phyloP scores from a whole-genome alignment of 345 rosid genomes.

The Turritis glabra region DNA sequence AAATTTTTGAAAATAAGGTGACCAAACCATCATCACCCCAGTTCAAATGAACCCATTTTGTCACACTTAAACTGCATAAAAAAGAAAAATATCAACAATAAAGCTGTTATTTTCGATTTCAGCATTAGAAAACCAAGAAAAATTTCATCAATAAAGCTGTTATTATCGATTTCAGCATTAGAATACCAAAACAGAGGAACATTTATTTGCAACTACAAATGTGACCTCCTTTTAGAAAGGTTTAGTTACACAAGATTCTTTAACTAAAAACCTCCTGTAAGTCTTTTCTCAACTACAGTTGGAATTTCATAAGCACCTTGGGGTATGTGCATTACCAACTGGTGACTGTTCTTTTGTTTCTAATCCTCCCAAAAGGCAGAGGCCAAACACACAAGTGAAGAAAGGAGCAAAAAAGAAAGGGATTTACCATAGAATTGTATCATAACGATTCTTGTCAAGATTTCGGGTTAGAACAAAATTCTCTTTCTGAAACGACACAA shows the following conservation, averaged over 20 bases:
- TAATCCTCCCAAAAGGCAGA: neutral
- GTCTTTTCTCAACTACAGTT: neutral
- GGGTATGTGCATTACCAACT: neutral
- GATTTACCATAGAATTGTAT: constrained; percentile 81
- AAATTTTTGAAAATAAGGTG: constrained; percentile 66
- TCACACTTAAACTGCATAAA: constrained; percentile 74
- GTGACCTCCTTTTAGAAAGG: neutral
- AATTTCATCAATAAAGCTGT: neutral
- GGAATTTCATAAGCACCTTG: neutral
- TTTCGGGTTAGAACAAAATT: constrained; percentile 60
- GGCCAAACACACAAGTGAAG: neutral
- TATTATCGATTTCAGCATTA: neutral
- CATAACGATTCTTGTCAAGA: constrained; percentile 50
- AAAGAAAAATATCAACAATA: constrained; percentile 4
- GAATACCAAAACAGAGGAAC: neutral
- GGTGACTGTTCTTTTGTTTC: neutral
- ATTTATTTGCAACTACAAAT: neutral
- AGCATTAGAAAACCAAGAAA: neutral
- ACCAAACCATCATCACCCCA: constrained; percentile 96
- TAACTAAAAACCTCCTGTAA: neutral
- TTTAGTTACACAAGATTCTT: neutral
- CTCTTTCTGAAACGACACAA: constrained; percentile 74
- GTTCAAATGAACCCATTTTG: constrained; percentile 98
- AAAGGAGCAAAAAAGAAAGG: neutral
- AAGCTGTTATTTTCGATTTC: neutral